Evolutionary conservation across 1,139 yeast genomes (phyloP).

Genomic region (Meyerozyma elateridarum): DNA sequence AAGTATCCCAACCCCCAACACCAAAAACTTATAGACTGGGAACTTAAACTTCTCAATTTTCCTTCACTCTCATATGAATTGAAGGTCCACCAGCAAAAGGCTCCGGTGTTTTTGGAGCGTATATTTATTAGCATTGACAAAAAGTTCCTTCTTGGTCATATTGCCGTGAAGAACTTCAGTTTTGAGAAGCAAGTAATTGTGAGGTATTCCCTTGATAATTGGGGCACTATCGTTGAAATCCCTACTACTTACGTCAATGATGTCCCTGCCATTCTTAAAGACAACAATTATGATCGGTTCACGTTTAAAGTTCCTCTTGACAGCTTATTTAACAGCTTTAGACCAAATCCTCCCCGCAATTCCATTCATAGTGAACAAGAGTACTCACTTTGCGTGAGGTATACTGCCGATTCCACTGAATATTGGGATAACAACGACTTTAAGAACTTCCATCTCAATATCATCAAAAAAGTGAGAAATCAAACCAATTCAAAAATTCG

Average conservation of each 20-base stretch:
- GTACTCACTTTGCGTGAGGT: slow-evolving; percentile 56
- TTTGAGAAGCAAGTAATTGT: slow-evolving; percentile 60
- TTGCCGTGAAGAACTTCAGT: slow-evolving; percentile 67
- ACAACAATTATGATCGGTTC: slow-evolving; percentile 54
- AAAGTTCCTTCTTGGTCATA: slow-evolving; percentile 58
- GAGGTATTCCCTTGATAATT: slow-evolving; percentile 63
- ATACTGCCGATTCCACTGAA: slow-evolving; percentile 44
- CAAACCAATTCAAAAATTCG: slow-evolving; percentile 11
- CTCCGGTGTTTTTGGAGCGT: slow-evolving; percentile 60
- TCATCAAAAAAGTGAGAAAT: slow-evolving; percentile 24
- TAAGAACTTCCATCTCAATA: slow-evolving; percentile 53
- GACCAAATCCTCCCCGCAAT: slow-evolving; percentile 19
- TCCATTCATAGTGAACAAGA: slow-evolving; percentile 16
- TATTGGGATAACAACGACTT: slow-evolving; percentile 74
- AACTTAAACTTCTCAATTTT: slow-evolving; percentile 46
- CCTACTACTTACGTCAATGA: slow-evolving; percentile 63
- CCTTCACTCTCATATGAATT: slow-evolving; percentile 33
- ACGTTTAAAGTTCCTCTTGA: slow-evolving; percentile 50
- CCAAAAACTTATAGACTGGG: slow-evolving; percentile 39
- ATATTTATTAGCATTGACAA: slow-evolving; percentile 56
- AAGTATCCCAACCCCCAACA: slow-evolving; percentile 22
- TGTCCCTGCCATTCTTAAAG: slow-evolving; percentile 46
- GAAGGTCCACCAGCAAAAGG: slow-evolving; percentile 28
- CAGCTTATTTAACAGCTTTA: slow-evolving; percentile 29
- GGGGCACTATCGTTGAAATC: slow-evolving; percentile 70